Conservation (phyloP, 345 rosid genomes). For the Murraya koenigii region DNA sequence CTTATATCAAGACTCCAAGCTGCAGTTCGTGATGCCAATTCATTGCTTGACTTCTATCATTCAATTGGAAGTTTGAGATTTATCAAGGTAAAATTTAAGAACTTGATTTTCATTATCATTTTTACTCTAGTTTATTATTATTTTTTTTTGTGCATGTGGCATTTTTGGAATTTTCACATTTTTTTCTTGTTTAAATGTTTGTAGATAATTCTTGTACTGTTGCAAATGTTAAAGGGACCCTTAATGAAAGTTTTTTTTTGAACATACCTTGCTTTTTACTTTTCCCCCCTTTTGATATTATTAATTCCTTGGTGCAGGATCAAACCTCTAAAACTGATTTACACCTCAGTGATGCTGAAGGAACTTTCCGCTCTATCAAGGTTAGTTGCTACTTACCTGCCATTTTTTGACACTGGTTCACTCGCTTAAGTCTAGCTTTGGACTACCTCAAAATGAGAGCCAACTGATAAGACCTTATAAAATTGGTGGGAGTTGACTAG, state of each 20-base stretch:
- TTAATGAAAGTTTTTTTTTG: background rate
- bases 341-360: constrained; percentile 68
- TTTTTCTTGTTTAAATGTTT: background rate
- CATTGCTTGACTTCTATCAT: constrained; percentile 72
- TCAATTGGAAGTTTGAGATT: constrained; percentile 69
- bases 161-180: background rate
- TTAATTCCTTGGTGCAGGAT: constrained; percentile 43
- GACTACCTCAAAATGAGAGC: background rate
- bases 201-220: background rate
- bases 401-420: constrained; percentile 3
- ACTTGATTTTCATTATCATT: background rate
- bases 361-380: constrained; percentile 76
- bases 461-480: constrained; percentile 13
- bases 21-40: constrained; percentile 55
- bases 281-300: constrained; percentile 1
- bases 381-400: constrained; percentile 40
- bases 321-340: constrained; percentile 58
- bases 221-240: background rate
- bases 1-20: constrained; percentile 61
- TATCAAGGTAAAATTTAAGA: constrained; percentile 57
- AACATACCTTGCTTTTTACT: constrained; percentile 2
- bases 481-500: constrained; percentile 13
- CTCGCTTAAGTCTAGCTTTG: background rate
- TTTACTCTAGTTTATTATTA: background rate
- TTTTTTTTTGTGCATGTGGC: background rate